Base-by-base conservation (phyloP, 441 rosid species). In the Erodium moschatum region DNA sequence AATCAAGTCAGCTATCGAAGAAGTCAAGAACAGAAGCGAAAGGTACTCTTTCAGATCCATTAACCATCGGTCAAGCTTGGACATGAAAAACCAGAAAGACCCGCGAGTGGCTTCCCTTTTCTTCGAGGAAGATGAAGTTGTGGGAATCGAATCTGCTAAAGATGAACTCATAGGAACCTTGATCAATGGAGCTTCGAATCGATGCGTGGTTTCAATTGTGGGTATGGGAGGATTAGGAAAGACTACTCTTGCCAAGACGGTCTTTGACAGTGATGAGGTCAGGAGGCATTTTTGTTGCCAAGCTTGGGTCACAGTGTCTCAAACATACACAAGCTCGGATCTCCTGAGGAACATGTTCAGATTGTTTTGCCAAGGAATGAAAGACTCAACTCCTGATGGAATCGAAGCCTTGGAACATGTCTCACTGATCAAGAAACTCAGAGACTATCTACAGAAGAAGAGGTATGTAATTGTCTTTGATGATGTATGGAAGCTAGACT, bases 131-230 rank as follows among this genome's bases (percentile, higher is more conserved):
- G 67, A 63, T 31, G 74, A 78, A 62, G 68, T 76, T 5, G 79
- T 81, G 44, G 82, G 85, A 19, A 66, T 72, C 5, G 79, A 77
- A 64, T 44, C 20, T 21, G 69, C 74, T 13, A 74, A 62, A 66
- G 33, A 0, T 0, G 38, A 63, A 44, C 70, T 76, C 64, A 73
- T 66, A 6, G 69, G 24, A 21, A 66, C 66, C 68, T 69, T 81
- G 70, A 8, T 72, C 0, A 68, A 27, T 0, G 71, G 56, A n/a
- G 70, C n/a, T 18, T 1, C 62, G 4, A 67, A 69, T 7, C 82
- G 79, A 3, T 60, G 70, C 2, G 74, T 75, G 19, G 48, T 79
- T 65, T 67, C 79, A 0, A 11, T 67, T 13, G 42, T 61, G 15
- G 73, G 68, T 27, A 40, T 48, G 21, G 77, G 77, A 29, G 80